Base-by-base conservation (phyloP, 2,329 filamentous ascomycete genomes). In the Monosporascus ibericus region DNA sequence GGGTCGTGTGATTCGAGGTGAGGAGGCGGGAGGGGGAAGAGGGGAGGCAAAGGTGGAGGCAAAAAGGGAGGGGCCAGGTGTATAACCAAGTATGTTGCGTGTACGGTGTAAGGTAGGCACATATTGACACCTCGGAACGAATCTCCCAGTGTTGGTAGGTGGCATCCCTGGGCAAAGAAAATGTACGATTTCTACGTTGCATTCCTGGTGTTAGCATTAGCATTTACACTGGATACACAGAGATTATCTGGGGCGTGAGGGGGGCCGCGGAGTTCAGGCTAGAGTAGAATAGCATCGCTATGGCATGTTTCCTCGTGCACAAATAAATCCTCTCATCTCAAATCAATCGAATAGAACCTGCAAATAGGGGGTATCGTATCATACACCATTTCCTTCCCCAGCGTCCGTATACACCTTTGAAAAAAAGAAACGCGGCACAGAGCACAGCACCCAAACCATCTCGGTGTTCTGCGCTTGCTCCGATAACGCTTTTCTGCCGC, bases 1-100 rank as follows among this genome's bases (percentile, higher is more conserved):
- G 80, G 2, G 48, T 85, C 51, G 72, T 70, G 11, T 85, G 47
- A 42, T 27, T 34, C 9, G 40, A 38, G 52, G 38, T 40, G 48
- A 49, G n/a, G 6, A 57, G 53, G 55, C 30, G 22, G 52, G 38
- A 44, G 48, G 48, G n/a, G 5, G 56, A 52, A 55, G 4, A 6
- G 30, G 30, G 6, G 30, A 14, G 30, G 30, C 4, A 34, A 34
- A 6, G 3, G 27, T 3, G 27, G 1, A 4, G 27, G 8, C 2
- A 5, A 27, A 34, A 34, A 11, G 36, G 44, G 52, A 47, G 22
- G 4, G 39, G 39, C 34, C 25, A 6, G 20, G 18, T 39, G 39
- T 49, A 47, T 46, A 42, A 53, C 34, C 25, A 18, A 9, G 20
- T 20, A 22, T 34, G 8, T 18, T 48, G 27, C 11, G 30, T 14